phyloP scores from a whole-genome alignment of 23 red algal species.

The Gracilaria gracilis region DNA sequence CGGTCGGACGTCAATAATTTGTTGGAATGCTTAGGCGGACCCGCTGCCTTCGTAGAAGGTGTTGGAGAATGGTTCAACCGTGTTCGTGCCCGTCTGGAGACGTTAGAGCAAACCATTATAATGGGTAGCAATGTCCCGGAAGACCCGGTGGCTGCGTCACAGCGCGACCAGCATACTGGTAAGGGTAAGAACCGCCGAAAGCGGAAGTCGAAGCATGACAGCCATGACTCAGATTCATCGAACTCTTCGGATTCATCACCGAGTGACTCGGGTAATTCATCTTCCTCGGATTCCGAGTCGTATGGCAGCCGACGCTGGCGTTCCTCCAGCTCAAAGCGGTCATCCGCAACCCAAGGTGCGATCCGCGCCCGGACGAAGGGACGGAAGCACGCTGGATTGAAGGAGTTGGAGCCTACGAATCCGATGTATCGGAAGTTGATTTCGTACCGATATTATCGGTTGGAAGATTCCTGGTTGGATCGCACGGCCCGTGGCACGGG shows the following conservation, averaged over 20 bases:
- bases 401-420: constrained; percentile 8
- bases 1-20: neutral
- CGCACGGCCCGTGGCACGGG: neutral
- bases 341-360: neutral
- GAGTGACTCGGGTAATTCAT: neutral
- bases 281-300: neutral
- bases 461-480: neutral
- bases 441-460: neutral
- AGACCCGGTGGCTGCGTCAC: neutral
- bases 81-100: neutral
- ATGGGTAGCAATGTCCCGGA: neutral
- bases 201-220: neutral
- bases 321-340: neutral
- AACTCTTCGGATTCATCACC: neutral
- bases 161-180: neutral
- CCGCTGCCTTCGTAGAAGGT: neutral
- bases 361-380: neutral
- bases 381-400: neutral
- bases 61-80: neutral
- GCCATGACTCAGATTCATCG: neutral
- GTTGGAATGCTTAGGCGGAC: neutral
- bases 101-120: neutral
- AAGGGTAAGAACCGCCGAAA: too few relatives aligned
- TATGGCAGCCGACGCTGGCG: neutral
- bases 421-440: neutral